These are phyloP conservation scores for Fraxinus dipetala DNA, from an alignment of 305 asterid genomes.

Conservation along the genomic window DNA sequence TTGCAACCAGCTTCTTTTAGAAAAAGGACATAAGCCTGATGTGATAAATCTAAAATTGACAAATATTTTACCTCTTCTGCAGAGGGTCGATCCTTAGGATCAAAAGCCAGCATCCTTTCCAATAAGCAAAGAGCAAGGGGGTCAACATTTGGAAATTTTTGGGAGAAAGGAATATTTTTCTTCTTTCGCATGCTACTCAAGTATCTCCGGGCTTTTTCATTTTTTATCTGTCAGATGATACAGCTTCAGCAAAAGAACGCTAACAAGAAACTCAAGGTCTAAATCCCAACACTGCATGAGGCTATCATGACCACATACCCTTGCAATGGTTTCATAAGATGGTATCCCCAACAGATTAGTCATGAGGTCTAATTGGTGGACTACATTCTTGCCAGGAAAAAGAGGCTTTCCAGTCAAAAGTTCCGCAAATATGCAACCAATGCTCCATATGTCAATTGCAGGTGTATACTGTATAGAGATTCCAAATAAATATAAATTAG, in stretches of 20 bases:
- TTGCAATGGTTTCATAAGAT: conserved; percentile 74
- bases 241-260: conserved; percentile 21
- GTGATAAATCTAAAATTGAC: not conserved
- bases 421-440: conserved; percentile 91
- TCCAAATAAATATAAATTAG: conserved; percentile 15
- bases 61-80: conserved; percentile 71
- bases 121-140: conserved; percentile 83
- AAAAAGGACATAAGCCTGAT: conserved; percentile 3
- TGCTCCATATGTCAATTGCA: conserved; percentile 94
- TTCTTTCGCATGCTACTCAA: conserved; percentile 91
- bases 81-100: conserved; percentile 84
- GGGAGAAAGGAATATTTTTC: conserved; percentile 67
- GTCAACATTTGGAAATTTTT: conserved; percentile 80
- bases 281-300: not conserved
- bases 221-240: conserved; percentile 67
- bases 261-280: conserved; percentile 2
- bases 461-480: conserved; percentile 69
- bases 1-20: conserved; percentile 28
- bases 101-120: conserved; percentile 94
- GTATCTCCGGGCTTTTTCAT: conserved; percentile 95
- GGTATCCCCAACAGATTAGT: conserved; percentile 88
- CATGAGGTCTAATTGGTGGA: conserved; percentile 91
- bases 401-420: conserved; percentile 88
- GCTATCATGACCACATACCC: conserved; percentile 46
- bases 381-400: conserved; percentile 92